Evolutionary conservation across 345 rosid species (phyloP).

Genomic region (Rhodomyrtus tomentosa): DNA sequence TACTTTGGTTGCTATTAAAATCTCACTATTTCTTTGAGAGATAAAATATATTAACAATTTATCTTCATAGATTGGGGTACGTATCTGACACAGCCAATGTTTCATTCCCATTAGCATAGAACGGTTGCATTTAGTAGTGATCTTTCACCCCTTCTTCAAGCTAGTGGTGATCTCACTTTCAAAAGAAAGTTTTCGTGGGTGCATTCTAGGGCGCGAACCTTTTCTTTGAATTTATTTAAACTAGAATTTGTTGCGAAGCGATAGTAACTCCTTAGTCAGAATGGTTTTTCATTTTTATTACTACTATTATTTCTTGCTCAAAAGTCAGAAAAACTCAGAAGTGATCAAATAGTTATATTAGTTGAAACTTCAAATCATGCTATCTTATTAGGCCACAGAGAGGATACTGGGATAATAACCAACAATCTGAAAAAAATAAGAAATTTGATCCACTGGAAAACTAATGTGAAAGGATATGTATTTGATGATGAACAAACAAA

Average conservation of each 20-base stretch:
- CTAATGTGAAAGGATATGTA: neutral
- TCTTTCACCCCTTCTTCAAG: too few relatives aligned
- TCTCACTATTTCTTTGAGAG: neutral
- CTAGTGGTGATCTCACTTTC: too few relatives aligned
- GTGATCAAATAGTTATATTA: neutral
- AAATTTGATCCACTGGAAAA: neutral
- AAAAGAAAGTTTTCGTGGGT: too few relatives aligned
- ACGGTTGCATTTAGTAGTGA: too few relatives aligned
- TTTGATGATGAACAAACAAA: neutral
- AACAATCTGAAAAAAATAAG: neutral
- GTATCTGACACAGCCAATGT: neutral
- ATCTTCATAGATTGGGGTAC: neutral
- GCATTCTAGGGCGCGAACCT: too few relatives aligned
- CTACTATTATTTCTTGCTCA: neutral
- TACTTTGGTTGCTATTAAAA: neutral
- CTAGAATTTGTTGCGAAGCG: neutral
- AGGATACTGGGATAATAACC: neutral
- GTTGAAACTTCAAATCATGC: neutral
- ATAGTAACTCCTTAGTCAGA: neutral
- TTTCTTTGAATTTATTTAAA: too few relatives aligned
- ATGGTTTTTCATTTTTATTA: neutral
- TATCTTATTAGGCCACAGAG: neutral
- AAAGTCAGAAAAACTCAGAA: neutral
- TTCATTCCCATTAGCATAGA: neutral
- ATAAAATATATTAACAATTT: neutral